These are phyloP conservation scores for Heliocybe sulcata DNA, from an alignment of 1,284 basidiomycete species.

Conservation along the genomic window DNA sequence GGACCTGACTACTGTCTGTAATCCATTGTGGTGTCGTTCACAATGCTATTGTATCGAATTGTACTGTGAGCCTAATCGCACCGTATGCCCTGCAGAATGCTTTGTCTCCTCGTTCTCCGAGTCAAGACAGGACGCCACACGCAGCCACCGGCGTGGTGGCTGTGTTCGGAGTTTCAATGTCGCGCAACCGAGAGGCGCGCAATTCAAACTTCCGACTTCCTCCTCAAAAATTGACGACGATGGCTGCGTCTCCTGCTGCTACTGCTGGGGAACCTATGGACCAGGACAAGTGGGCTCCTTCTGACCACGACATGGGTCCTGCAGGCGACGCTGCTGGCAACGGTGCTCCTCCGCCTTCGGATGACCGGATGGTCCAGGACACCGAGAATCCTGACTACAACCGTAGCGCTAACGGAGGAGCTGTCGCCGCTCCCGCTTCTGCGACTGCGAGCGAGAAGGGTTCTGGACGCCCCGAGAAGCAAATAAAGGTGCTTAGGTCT, in stretches of 20 bases:
- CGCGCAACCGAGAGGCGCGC: neutral
- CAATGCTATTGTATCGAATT: neutral
- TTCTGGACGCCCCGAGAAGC: constrained; percentile 61
- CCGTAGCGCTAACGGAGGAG: constrained; percentile 32
- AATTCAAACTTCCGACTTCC: neutral
- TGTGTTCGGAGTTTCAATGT: constrained; percentile 11
- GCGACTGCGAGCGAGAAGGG: constrained; percentile 15
- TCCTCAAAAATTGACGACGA: constrained; percentile 13
- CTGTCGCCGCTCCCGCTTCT: constrained; percentile 11
- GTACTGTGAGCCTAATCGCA: no score
- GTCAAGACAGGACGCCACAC: neutral
- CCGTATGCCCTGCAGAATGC: no score
- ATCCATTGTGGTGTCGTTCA: neutral
- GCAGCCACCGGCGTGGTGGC: neutral
- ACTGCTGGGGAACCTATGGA: constrained; percentile 22
- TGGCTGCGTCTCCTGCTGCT: constrained; percentile 44
- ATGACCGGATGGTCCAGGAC: constrained; percentile 18
- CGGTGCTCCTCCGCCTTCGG: constrained; percentile 33
- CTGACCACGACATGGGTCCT: constrained; percentile 51
- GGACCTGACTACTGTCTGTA: neutral
- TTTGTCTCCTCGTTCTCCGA: no score
- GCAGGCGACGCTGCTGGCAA: constrained; percentile 35
- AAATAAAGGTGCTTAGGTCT: constrained; percentile 85
- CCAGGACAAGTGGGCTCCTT: constrained; percentile 45
- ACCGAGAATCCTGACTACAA: constrained; percentile 41